Evolutionary conservation across 129 eudicot genomes (phyloP).

Genomic region (Artemisia annua): DNA sequence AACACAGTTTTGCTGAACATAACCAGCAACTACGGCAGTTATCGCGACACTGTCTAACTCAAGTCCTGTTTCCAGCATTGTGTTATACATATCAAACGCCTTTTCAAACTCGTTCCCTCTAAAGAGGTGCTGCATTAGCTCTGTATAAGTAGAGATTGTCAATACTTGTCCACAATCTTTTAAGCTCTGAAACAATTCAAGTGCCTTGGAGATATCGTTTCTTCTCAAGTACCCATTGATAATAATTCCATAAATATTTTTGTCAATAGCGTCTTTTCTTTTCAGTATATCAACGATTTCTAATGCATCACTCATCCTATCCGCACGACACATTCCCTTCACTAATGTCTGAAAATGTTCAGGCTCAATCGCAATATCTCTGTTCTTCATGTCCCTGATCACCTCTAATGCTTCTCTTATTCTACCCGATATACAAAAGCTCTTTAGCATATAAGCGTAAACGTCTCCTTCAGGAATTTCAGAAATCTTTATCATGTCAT

Average conservation of each 20-base stretch:
- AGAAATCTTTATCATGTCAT: slow-evolving; percentile 63
- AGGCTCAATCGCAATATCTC: slow-evolving; percentile 37
- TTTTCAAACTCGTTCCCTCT: slow-evolving; percentile 51
- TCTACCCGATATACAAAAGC: slow-evolving; percentile 64
- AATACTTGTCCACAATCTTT: slow-evolving; percentile 51
- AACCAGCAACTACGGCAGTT: slow-evolving; percentile 65
- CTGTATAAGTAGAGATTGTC: slow-evolving; percentile 56
- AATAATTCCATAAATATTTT: slow-evolving; percentile 49
- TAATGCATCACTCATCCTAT: slow-evolving; percentile 64
- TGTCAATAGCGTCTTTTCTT: slow-evolving; percentile 41
- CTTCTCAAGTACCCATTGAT: slow-evolving; percentile 60
- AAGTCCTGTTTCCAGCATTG: slow-evolving; percentile 57
- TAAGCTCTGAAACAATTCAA: slow-evolving; percentile 26
- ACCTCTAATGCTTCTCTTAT: slow-evolving; percentile 72
- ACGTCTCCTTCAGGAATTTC: slow-evolving; percentile 47
- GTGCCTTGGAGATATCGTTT: slow-evolving; percentile 27
- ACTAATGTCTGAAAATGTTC: slow-evolving; percentile 59
- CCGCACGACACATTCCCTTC: slow-evolving; percentile 67
- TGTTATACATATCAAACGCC: slow-evolving; percentile 53
- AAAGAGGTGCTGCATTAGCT: slow-evolving; percentile 67
- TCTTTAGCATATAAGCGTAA: slow-evolving; percentile 47
- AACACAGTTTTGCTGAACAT: slow-evolving; percentile 51
- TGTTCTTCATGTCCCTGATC: slow-evolving; percentile 59
- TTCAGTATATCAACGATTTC: slow-evolving; percentile 81
- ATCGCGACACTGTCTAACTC: slow-evolving; percentile 61